Percentiles rank a stretch among this genome's conserved stretches.
Evolutionary conservation across 1,284 basidiomycete genomes (phyloP).

Genomic region (Cerioporus squamosus): DNA sequence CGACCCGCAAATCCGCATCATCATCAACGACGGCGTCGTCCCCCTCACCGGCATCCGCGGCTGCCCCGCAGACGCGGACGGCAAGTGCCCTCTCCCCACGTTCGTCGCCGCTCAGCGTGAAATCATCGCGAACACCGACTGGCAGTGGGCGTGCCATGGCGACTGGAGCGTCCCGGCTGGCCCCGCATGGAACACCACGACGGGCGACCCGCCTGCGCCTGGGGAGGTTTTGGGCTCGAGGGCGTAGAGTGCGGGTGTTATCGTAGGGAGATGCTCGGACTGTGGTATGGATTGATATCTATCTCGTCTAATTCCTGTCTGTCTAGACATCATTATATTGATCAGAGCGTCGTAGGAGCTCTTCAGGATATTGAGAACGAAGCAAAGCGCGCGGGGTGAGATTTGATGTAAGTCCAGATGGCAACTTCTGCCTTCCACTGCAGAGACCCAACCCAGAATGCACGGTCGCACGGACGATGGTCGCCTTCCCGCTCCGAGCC

Average conservation of each 20-base stretch:
- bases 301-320: not conserved
- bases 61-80: slow-evolving; percentile 74
- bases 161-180: slow-evolving; percentile 66
- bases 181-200: slow-evolving; percentile 39
- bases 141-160: slow-evolving; percentile 75
- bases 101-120: slow-evolving; percentile 77
- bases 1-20: slow-evolving; percentile 71
- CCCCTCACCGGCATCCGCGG: slow-evolving; percentile 79
- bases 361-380: too few species aligned
- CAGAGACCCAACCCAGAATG: too few species aligned
- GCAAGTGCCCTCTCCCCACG: slow-evolving; percentile 78
- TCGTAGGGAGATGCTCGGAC: not conserved
- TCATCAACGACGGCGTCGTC: slow-evolving; percentile 88
- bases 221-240: not conserved
- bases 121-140: slow-evolving; percentile 73
- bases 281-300: not conserved
- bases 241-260: not conserved
- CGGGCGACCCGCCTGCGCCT: slow-evolving; percentile 30
- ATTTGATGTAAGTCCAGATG: too few species aligned
- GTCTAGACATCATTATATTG: not conserved
- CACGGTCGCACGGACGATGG: too few species aligned
- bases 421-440: too few species aligned
- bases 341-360: not conserved
- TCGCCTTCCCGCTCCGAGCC: too few species aligned
- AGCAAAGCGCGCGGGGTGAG: too few species aligned